Evolutionary conservation across 139 green algal species (phyloP), one percentile per base, ranked within the genome.

Genomic region (Coelastrella sp.): DNA sequence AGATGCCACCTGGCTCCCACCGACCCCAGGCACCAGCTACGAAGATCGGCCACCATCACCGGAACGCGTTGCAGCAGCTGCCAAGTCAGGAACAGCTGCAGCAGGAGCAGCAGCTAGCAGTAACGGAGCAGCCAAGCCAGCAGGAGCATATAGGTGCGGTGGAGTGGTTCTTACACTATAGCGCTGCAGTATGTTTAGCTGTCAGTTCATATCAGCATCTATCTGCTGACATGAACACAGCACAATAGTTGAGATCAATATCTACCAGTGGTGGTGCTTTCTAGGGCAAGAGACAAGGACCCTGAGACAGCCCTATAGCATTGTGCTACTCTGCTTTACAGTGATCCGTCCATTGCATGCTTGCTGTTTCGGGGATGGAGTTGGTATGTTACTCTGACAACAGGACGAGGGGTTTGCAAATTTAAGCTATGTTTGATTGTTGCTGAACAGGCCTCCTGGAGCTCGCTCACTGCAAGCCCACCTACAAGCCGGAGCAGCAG

Each of bases 11-110:
- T 97, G 94, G 95, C 71, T 90, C 67, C 92, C 92, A 0, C 83
- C 81, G 0, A 81, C 88, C 3, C 64, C 48, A 0, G 90, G 79
- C 75, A 90, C 23, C 2, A 86, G 80, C 2, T 94, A 81, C 81
- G 34, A 90, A 40, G 94, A 98, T 88, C 79, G 90, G 6, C 92
- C 94, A 7, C 89, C 92, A 41, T 94, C 89, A 0, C 94, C 95
- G 4, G 86, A 89, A 41, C 88, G 90, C 17, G 69, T 85, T n/a
- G 72, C 75, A 45, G 88, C 88, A 37, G 63, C 72, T 5, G 50
- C 59, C 6, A 82, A 66, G 25, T 62, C 48, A 17, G 34, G 48
- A 13, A 11, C 43, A 30, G 77, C 87, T 32, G 79, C 80, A 57
- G 30, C 59, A n/a, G n/a, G n/a, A 40, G 64, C 76, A 50, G 25